phyloP scores from a whole-genome alignment of 257 asterid species.

The Nemophila menziesii region DNA sequence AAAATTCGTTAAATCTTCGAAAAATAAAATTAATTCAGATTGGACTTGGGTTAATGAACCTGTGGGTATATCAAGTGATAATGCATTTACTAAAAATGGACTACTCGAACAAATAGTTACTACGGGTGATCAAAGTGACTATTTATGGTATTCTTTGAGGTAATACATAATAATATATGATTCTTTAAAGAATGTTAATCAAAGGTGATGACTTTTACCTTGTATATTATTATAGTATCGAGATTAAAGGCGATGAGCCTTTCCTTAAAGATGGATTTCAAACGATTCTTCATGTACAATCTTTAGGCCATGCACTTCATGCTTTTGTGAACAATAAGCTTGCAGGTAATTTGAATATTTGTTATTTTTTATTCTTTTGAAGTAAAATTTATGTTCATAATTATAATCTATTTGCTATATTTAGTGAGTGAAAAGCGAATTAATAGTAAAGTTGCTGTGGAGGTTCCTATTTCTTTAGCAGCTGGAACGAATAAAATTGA shows the following conservation, averaged over 20 bases:
- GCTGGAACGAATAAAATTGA: conserved; percentile 50
- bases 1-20: conserved; percentile 37
- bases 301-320: conserved; percentile 65
- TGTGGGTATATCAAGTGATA: conserved; percentile 64
- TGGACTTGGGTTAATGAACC: conserved; percentile 88
- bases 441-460: conserved; percentile 35
- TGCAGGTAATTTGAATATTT: conserved; percentile 36
- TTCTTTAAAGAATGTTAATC: neutral
- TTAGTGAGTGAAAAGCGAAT: conserved; percentile 62
- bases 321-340: conserved; percentile 64
- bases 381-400: neutral
- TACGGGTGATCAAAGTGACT: conserved; percentile 72
- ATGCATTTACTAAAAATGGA: conserved; percentile 41
- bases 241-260: conserved; percentile 39
- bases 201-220: too few relatives aligned
- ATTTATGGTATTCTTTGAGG: conserved; percentile 81
- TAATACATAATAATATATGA: conserved; percentile 8
- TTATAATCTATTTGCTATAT: conserved; percentile 1
- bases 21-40: conserved; percentile 29
- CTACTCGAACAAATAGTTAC: conserved; percentile 76
- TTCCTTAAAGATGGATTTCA: conserved; percentile 50
- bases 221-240: conserved; percentile 29
- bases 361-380: neutral
- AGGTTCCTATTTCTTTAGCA: conserved; percentile 45
- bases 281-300: conserved; percentile 48